Evolutionary conservation across 257 asterid genomes (phyloP).

Genomic region (Fraxinus pennsylvanica): DNA sequence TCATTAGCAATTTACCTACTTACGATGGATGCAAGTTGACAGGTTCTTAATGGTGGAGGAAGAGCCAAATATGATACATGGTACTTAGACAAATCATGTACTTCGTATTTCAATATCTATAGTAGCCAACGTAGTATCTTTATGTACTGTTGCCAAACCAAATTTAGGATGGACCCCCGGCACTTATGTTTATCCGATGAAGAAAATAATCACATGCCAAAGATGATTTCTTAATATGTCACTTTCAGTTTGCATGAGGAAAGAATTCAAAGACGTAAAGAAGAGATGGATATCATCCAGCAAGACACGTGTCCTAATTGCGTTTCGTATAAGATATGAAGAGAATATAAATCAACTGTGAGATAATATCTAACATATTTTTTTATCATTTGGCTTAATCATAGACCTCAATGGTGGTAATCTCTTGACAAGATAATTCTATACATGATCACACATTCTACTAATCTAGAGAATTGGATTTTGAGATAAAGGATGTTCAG

Average conservation of each 20-base stretch:
- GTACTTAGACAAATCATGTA: background rate
- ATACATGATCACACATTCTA: background rate
- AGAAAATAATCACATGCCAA: background rate
- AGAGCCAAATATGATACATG: background rate
- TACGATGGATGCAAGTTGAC: background rate
- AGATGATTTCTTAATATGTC: background rate
- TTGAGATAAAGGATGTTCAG: background rate
- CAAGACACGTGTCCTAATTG: background rate
- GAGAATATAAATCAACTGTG: background rate
- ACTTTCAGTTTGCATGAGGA: background rate
- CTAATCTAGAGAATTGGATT: too few species aligned
- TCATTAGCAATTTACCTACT: background rate
- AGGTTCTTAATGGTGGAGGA: background rate
- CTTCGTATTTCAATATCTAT: background rate
- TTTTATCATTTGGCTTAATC: background rate
- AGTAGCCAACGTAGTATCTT: background rate
- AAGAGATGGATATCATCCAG: background rate
- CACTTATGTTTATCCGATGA: too few species aligned
- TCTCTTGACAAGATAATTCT: background rate
- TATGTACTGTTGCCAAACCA: background rate
- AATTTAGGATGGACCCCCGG: background rate
- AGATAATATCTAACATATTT: background rate
- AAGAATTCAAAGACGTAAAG: background rate
- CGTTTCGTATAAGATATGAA: background rate
- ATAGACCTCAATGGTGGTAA: background rate